Conservation (phyloP, 805 yeast species). For the Saturnispora silvae region DNA sequence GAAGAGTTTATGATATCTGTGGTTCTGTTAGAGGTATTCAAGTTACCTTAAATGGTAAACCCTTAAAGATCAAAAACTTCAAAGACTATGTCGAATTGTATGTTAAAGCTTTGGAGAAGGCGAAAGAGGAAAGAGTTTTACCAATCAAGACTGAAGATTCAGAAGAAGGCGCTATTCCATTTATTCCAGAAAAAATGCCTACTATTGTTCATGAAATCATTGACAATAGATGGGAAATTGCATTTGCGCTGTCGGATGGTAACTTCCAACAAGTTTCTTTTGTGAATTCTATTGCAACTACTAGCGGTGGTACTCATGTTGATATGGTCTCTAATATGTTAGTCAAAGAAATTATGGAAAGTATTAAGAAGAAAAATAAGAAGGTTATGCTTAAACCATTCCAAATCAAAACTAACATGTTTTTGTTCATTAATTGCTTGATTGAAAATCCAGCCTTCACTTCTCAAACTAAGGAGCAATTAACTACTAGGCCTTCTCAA, state of each 20-base stretch:
- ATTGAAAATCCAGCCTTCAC: slow-evolving; percentile 96
- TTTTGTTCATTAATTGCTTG: slow-evolving; percentile 80
- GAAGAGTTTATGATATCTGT: slow-evolving; percentile 92
- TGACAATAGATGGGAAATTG: slow-evolving; percentile 91
- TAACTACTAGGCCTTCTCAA: slow-evolving; percentile 79
- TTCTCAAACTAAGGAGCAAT: slow-evolving; percentile 92
- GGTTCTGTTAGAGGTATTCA: slow-evolving; percentile 83
- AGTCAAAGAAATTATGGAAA: slow-evolving; percentile 63
- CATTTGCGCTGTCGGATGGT: slow-evolving; percentile 88
- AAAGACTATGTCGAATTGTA: slow-evolving; percentile 85
- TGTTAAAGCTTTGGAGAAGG: slow-evolving; percentile 59
- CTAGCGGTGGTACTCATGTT: slow-evolving; percentile 94
- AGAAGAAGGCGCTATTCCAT: slow-evolving; percentile 5
- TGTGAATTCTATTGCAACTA: slow-evolving; percentile 95
- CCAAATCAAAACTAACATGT: slow-evolving; percentile 85
- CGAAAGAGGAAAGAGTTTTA: slow-evolving; percentile 26
- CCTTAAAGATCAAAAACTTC: slow-evolving; percentile 61
- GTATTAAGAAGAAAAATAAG: slow-evolving; percentile 54
- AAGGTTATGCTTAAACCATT: slow-evolving; percentile 70
- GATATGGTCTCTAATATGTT: slow-evolving; percentile 78
- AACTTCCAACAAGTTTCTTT: slow-evolving; percentile 89
- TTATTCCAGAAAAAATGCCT: slow-evolving; percentile 30
- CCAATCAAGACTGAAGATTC: slow-evolving; percentile 10
- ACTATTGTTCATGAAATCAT: slow-evolving; percentile 70
- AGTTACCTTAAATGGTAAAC: slow-evolving; percentile 68